Evolutionary conservation across 495 filamentous ascomycete species (phyloP).

Genomic region (Podospora australis): DNA sequence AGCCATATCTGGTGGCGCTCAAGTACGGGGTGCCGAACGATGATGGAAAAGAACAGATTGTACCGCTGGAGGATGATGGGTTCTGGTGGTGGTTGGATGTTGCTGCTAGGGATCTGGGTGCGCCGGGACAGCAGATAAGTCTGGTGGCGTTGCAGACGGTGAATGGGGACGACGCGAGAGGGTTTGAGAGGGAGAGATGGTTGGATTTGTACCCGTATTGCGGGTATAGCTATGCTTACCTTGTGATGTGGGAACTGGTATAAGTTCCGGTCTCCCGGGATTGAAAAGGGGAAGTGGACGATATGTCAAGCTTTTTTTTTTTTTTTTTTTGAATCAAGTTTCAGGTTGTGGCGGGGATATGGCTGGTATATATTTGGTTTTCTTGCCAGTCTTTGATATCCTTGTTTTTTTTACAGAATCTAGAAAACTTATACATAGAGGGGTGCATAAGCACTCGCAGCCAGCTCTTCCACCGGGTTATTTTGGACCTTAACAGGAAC

Average conservation of each 20-base stretch:
- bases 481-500: no score
- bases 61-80: conserved; percentile 58
- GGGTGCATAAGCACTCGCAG: not conserved
- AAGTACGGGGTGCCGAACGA: conserved; percentile 54
- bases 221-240: no score
- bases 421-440: not conserved
- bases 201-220: no score
- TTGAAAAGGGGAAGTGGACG: no score
- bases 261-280: no score
- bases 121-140: conserved; percentile 57
- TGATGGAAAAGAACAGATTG: conserved; percentile 60
- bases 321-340: no score
- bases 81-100: conserved; percentile 73
- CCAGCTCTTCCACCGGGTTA: not conserved
- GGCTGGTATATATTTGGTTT: not conserved
- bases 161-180: conserved; percentile 58
- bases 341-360: not conserved
- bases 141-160: conserved; percentile 58
- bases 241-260: no score
- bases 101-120: conserved; percentile 55
- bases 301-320: not conserved
- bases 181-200: conserved; percentile 56
- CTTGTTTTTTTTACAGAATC: not conserved
- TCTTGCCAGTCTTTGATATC: not conserved
- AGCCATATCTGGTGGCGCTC: conserved; percentile 60